These are phyloP conservation scores for Endothia cerciana DNA, from an alignment of 2,329 filamentous ascomycete species.

Conservation along the genomic window DNA sequence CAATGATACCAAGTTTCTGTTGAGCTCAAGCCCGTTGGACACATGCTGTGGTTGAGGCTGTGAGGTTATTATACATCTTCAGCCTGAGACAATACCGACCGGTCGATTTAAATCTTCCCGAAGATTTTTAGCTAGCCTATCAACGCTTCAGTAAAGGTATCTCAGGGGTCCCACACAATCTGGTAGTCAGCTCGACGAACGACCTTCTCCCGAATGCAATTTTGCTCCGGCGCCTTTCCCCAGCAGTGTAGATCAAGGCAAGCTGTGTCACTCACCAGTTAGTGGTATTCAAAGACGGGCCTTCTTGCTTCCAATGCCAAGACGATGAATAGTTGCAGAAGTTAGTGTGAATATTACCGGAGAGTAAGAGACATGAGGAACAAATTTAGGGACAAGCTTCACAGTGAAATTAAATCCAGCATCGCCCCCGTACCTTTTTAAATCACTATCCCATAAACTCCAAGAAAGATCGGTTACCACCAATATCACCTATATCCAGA, in stretches of 20 bases:
- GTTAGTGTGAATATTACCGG: background rate
- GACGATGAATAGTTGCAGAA: background rate
- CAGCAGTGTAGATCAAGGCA: background rate
- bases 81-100: no score
- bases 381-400: background rate
- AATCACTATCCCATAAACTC: background rate
- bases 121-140: no score
- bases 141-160: no score
- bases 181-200: no score
- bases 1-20: background rate
- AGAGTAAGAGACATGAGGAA: background rate
- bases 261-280: background rate
- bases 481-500: background rate
- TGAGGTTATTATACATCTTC: no score
- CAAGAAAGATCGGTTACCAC: background rate
- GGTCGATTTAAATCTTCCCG: no score
- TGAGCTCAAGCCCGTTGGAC: background rate
- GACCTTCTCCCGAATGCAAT: no score
- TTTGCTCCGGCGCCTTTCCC: no score
- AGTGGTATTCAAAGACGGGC: background rate
- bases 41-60: no score
- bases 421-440: background rate
- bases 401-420: background rate
- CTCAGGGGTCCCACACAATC: no score
- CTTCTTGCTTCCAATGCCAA: background rate